Evolutionary conservation across 495 filamentous ascomycete species (phyloP).

Genomic region (Penicillium fimorum): DNA sequence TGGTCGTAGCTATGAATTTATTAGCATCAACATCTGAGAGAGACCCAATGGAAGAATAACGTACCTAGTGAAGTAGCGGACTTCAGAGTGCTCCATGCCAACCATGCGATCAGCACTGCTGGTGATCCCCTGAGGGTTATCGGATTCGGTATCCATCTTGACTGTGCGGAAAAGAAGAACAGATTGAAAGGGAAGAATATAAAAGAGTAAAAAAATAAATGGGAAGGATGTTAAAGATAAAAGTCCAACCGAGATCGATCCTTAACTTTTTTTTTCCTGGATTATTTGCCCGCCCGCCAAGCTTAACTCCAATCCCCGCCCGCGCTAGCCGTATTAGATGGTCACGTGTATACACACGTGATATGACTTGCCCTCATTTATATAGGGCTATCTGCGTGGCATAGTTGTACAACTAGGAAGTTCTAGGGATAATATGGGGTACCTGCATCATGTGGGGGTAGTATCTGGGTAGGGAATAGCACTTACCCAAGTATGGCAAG

Average conservation of each 20-base stretch:
- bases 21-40: conserved; percentile 28
- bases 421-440: not conserved
- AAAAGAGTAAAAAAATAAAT: conserved; percentile 9
- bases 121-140: conserved; percentile 29
- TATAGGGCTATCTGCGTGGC: conserved; percentile 13
- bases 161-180: conserved; percentile 1
- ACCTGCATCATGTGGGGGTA: not conserved
- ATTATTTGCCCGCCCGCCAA: conserved; percentile 26
- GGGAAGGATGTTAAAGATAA: conserved; percentile 18
- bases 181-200: conserved; percentile 3
- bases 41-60: not conserved
- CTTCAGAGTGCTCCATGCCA: conserved; percentile 80
- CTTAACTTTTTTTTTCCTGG: conserved; percentile 38
- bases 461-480: not conserved
- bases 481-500: not conserved
- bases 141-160: conserved; percentile 35
- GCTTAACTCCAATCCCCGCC: conserved; percentile 31
- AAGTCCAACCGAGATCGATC: conserved; percentile 20
- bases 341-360: not conserved
- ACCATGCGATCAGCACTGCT: conserved; percentile 54
- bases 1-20: conserved; percentile 75
- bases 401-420: not conserved
- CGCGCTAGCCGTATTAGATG: conserved; percentile 13
- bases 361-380: conserved; percentile 6
- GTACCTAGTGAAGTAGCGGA: conserved; percentile 96